Evolutionary conservation across 306 rosid species (phyloP), one percentile per base, ranked within the genome.

Genomic region (Fagus sylvatica): DNA sequence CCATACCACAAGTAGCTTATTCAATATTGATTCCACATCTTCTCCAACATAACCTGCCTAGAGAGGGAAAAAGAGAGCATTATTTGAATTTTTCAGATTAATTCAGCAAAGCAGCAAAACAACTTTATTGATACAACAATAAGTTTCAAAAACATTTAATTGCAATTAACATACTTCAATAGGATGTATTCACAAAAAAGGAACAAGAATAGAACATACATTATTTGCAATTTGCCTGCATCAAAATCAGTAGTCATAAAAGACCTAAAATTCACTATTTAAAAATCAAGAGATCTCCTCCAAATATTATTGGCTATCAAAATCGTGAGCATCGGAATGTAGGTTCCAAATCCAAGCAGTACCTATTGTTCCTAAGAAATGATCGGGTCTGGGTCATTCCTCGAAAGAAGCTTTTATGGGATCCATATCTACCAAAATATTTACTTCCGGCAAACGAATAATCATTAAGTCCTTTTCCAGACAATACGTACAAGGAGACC

Each of bases 1-100:
- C 5, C 83, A 53, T 85, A 90, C 93, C 87, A 54, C 30, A 28
- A 90, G 92, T 53, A 90, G 91, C 71, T 84, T 88, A 81, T 85
- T 78, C 79, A 90, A 76, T 71, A 90, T 72, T 57, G 96, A 90
- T 65, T 88, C 96, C 57, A 88, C 93, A 49, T 90, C 96, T 72
- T 90, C 93, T 78, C 96, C 93, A 57, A 85, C 96, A 81, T 90
- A 90, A 75, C 96, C 96, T 36, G 96, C 96, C 93, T 90, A 30
- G 54, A 40, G 66, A 48, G 59, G 22, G 53, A 15, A 37, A 73
- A 59, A 22, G 54, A 43, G 13, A 75, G 16, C 53, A 55, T 42
- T 43, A 62, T 30, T 39, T 51, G 19, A 33, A 79, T 22, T 43
- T 28, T 53, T 77, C 59, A 77, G 59, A 39, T 33, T 68, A 51